phyloP scores from a whole-genome alignment of 495 filamentous ascomycete genomes.

The Penicillium egyptiacum region DNA sequence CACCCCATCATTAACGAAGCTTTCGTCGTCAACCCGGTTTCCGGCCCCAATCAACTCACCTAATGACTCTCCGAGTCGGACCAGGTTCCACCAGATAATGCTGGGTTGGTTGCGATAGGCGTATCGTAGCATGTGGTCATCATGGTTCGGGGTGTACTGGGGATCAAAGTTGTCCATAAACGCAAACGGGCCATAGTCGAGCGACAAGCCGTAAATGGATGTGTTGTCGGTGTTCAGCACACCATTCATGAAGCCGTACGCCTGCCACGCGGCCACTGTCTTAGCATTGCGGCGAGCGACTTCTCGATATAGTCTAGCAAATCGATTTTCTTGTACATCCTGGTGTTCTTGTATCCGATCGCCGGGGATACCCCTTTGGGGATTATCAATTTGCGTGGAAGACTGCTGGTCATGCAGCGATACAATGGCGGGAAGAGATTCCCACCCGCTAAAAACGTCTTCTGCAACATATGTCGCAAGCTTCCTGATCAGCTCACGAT shows the following conservation, averaged over 20 bases:
- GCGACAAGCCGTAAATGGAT: conserved; percentile 78
- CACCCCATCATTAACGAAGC: conserved; percentile 71
- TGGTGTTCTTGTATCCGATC: conserved; percentile 61
- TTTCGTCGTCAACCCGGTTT: conserved; percentile 60
- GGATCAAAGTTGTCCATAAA: conserved; percentile 97
- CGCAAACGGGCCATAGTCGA: conserved; percentile 95
- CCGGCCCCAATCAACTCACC: conserved; percentile 85
- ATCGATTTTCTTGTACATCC: conserved; percentile 76
- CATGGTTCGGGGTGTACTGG: conserved; percentile 92
- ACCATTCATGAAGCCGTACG: conserved; percentile 97
- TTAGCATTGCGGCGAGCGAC: conserved; percentile 82
- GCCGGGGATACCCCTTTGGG: conserved; percentile 50
- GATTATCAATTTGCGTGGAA: conserved; percentile 44
- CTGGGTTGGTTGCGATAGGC: conserved; percentile 91
- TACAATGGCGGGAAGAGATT: conserved; percentile 63
- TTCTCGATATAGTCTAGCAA: conserved; percentile 81
- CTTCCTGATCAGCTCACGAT: conserved; percentile 67
- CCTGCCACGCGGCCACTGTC: conserved; percentile 93
- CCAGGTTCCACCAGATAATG: conserved; percentile 98
- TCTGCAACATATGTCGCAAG: conserved; percentile 82
- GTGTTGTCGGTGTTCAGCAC: conserved; percentile 98
- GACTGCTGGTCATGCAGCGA: conserved; percentile 29
- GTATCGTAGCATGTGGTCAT: conserved; percentile 85
- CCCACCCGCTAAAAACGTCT: conserved; percentile 83
- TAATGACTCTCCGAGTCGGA: conserved; percentile 85